A percentile compares a stretch with the other conserved stretches of the same genome.
These are phyloP conservation scores for Sclerotinia borealis DNA, from an alignment of 2,329 filamentous ascomycete genomes.

Conservation along the genomic window DNA sequence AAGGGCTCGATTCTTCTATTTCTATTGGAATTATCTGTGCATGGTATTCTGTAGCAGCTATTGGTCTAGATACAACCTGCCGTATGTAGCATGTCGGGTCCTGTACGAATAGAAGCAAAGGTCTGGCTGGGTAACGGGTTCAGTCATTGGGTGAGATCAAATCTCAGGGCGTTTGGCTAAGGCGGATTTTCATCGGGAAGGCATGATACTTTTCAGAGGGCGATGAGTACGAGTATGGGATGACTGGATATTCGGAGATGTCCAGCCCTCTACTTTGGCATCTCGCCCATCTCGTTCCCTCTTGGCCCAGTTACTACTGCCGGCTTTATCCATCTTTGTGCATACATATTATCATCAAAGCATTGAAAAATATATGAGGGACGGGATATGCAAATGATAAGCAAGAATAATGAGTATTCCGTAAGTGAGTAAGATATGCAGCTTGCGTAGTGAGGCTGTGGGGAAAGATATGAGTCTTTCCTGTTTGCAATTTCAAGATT, in stretches of 20 bases:
- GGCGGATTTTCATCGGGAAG: slow-evolving; percentile 6
- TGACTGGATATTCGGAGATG: background rate
- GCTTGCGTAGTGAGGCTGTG: slow-evolving; percentile 29
- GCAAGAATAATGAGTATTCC: background rate
- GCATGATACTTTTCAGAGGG: background rate
- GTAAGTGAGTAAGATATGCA: slow-evolving; percentile 17
- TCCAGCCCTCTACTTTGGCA: slow-evolving; percentile 1
- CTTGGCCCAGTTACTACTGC: background rate
- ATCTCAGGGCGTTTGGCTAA: slow-evolving; percentile 2
- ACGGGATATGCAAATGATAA: background rate
- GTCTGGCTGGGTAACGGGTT: background rate
- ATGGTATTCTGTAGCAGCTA: background rate
- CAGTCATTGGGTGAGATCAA: background rate
- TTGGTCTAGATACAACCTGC: background rate
- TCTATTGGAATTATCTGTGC: background rate
- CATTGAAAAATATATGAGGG: background rate
- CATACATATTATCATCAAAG: no score
- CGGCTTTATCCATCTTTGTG: slow-evolving; percentile 1
- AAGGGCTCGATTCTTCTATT: background rate
- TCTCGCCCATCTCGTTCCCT: slow-evolving; percentile 2
- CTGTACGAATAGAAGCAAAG: background rate
- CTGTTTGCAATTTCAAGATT: no score
- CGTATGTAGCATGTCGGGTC: background rate
- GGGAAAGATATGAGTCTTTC: background rate
- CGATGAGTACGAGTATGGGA: background rate